Percentiles rank a stretch among this genome's conserved stretches.
phyloP scores from a whole-genome alignment of 2,329 filamentous ascomycete genomes.

The Ophiocordyceps robertsii region DNA sequence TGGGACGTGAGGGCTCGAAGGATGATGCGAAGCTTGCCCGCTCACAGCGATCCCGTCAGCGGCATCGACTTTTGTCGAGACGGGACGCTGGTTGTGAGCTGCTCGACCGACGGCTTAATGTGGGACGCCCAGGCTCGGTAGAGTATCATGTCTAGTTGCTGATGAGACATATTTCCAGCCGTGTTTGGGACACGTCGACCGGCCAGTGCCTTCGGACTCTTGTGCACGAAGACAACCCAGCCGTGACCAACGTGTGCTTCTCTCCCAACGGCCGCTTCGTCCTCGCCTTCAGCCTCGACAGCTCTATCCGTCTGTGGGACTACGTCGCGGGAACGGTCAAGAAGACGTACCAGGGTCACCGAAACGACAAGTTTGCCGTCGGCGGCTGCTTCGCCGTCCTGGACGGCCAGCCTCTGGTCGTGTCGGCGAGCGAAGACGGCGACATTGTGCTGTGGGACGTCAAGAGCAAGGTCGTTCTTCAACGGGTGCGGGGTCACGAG shows the following conservation, averaged over 20 bases:
- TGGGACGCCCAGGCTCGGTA: constrained; percentile 20
- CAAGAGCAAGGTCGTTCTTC: constrained; percentile 67
- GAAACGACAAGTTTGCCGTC: constrained; percentile 75
- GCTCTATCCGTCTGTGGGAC: constrained; percentile 84
- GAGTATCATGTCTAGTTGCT: background rate
- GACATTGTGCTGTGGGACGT: constrained; percentile 84
- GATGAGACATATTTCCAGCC: constrained; percentile 28
- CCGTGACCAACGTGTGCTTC: constrained; percentile 81
- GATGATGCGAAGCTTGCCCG: constrained; percentile 81
- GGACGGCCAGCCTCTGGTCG: constrained; percentile 45
- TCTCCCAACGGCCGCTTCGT: constrained; percentile 89
- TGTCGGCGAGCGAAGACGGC: constrained; percentile 79
- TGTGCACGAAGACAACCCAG: constrained; percentile 90
- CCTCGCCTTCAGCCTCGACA: constrained; percentile 83
- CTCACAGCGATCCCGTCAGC: constrained; percentile 87
- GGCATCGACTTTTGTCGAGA: constrained; percentile 90
- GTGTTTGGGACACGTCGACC: constrained; percentile 91
- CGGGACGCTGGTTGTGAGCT: constrained; percentile 83
- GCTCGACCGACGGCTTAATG: constrained; percentile 83
- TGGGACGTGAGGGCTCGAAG: constrained; percentile 88
- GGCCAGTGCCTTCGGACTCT: constrained; percentile 91
- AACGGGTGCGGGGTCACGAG: constrained; percentile 41
- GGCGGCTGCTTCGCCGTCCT: constrained; percentile 64
- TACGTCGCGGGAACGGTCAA: constrained; percentile 84
- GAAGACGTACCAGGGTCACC: constrained; percentile 94